Percentiles rank a stretch among this genome's conserved stretches.
phyloP scores from a whole-genome alignment of 768 basidiomycete species.

The Hypsizygus marmoreus region DNA sequence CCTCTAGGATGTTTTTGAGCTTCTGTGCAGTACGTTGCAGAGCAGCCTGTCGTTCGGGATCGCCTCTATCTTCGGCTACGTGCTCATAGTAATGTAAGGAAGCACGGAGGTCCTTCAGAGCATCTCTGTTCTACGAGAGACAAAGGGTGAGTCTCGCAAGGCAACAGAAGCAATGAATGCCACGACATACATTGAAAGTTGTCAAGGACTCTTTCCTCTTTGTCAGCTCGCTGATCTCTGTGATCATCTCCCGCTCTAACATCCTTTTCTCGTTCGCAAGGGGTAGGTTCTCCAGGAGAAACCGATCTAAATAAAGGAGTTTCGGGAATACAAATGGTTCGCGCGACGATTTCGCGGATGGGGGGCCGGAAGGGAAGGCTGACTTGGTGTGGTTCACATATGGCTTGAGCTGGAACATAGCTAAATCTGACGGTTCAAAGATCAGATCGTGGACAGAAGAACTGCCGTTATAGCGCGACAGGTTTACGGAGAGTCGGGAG shows the following conservation, averaged over 20 bases:
- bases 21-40: constrained; percentile 49
- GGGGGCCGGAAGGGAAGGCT: too few species aligned
- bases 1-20: constrained; percentile 52
- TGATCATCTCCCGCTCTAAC: constrained; percentile 40
- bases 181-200: constrained; percentile 52
- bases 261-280: constrained; percentile 38
- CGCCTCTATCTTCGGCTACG: constrained; percentile 52
- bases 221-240: constrained; percentile 49
- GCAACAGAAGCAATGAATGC: not conserved
- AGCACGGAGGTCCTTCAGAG: constrained; percentile 59
- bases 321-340: constrained; percentile 64
- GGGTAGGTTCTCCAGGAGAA: constrained; percentile 59
- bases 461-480: constrained; percentile 34
- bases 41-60: constrained; percentile 44
- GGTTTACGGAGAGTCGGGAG: constrained; percentile 48
- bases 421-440: constrained; percentile 60
- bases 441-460: constrained; percentile 56
- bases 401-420: constrained; percentile 52
- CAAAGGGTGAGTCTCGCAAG: constrained; percentile 5
- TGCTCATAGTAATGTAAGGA: constrained; percentile 73
- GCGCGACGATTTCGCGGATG: constrained; percentile 27
- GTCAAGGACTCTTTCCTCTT: constrained; percentile 50
- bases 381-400: constrained; percentile 13
- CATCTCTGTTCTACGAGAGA: constrained; percentile 65
- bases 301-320: constrained; percentile 72